Percentiles rank a stretch among this genome's conserved stretches.
Evolutionary conservation across 1,284 basidiomycete genomes (phyloP).

Genomic region (Ustilago xerochloae): DNA sequence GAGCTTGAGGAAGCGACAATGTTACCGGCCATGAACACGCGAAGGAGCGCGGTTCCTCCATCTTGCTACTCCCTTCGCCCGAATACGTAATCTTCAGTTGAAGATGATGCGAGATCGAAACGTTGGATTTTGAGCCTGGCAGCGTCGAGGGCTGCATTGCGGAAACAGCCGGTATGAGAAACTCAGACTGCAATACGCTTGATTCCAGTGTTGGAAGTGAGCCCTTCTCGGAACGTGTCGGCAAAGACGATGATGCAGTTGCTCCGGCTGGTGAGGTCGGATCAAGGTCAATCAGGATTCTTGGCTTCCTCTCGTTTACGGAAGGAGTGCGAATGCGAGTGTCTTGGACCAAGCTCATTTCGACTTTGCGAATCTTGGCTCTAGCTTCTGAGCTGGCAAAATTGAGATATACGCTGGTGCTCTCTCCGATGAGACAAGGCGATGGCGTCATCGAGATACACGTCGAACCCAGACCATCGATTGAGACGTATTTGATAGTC

Average conservation of each 20-base stretch:
- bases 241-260: no score
- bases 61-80: not conserved
- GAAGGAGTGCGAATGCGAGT: not conserved
- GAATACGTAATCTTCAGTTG: not conserved
- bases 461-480: not conserved
- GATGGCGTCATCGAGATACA: constrained; percentile 9
- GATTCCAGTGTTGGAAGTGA: not conserved
- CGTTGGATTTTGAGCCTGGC: not conserved
- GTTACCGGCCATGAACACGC: constrained; percentile 4
- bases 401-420: not conserved
- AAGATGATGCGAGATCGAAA: constrained; percentile 16
- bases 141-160: constrained; percentile 7
- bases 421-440: constrained; percentile 7
- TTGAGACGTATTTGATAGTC: constrained; percentile 5
- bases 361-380: not conserved
- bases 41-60: not conserved
- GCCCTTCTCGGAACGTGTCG: no score
- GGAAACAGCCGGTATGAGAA: not conserved
- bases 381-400: not conserved
- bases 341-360: constrained; percentile 5
- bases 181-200: not conserved
- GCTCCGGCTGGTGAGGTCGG: not conserved
- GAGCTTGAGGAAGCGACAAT: constrained; percentile 4
- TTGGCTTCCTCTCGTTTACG: constrained; percentile 2
- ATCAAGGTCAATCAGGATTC: not conserved